These are phyloP conservation scores for Xylariales sp. DNA, from an alignment of 2,329 filamentous ascomycete genomes.

Conservation along the genomic window DNA sequence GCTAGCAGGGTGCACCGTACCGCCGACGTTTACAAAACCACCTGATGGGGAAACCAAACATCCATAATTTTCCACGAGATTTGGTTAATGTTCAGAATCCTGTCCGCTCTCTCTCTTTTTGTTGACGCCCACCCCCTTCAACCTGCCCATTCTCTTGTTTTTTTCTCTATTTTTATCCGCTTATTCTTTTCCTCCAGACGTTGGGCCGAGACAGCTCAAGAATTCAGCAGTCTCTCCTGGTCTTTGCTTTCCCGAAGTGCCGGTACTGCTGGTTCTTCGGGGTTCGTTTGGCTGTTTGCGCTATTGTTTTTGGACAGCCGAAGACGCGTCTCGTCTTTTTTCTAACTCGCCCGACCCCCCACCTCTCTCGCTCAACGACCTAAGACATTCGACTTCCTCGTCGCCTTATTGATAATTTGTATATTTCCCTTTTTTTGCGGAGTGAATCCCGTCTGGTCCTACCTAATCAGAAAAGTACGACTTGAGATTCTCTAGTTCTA, in stretches of 20 bases:
- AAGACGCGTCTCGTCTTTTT: conserved; percentile 11
- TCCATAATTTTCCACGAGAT: conserved; percentile 5
- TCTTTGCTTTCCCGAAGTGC: conserved; percentile 1
- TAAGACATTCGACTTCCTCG: too few species aligned
- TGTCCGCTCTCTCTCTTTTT: conserved; percentile 11
- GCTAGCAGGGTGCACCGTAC: conserved; percentile 11
- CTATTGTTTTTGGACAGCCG: conserved; percentile 10
- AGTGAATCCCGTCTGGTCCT: too few species aligned
- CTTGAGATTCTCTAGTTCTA: too few species aligned
- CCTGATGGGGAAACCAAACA: background rate
- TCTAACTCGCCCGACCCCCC: too few species aligned
- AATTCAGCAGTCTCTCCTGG: too few species aligned
- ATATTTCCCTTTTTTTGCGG: too few species aligned
- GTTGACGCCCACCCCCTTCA: conserved; percentile 7
- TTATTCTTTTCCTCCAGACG: conserved; percentile 11
- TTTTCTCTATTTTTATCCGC: conserved; percentile 12
- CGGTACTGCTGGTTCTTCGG: conserved; percentile 12
- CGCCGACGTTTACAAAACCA: conserved; percentile 8
- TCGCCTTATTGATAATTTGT: too few species aligned
- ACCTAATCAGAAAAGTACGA: too few species aligned
- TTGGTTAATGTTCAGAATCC: conserved; percentile 14
- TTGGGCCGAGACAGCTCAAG: conserved; percentile 14
- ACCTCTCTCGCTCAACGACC: background rate
- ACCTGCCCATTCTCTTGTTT: conserved; percentile 11
- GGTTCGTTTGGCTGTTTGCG: conserved; percentile 10